Conservation (phyloP, 1,284 basidiomycete genomes). For the Leccinum angustisporum region DNA sequence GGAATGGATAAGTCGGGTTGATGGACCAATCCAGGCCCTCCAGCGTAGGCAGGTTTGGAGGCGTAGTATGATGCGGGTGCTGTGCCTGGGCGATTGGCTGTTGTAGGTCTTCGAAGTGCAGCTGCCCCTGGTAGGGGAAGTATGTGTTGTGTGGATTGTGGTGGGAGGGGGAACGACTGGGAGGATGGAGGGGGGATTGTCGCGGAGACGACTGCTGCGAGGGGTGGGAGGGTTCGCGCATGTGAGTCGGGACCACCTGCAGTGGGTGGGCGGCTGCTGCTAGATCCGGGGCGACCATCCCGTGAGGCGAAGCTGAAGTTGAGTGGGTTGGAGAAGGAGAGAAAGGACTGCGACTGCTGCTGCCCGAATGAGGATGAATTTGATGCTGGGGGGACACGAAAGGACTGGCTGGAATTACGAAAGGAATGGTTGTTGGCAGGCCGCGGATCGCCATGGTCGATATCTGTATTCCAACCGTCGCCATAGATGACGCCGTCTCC, state of each 20-base stretch:
- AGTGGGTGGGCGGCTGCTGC: conserved; percentile 48
- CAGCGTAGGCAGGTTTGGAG: conserved; percentile 44
- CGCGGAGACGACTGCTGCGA: conserved; percentile 71
- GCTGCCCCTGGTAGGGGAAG: conserved; percentile 44
- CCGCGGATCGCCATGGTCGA: conserved; percentile 38
- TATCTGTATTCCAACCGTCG: conserved; percentile 38
- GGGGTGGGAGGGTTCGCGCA: conserved; percentile 64
- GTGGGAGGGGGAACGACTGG: conserved; percentile 34
- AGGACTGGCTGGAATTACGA: conserved; percentile 71
- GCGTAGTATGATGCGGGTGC: conserved; percentile 58
- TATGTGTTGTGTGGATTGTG: conserved; percentile 43
- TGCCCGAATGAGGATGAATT: conserved; percentile 39
- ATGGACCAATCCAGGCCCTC: conserved; percentile 53
- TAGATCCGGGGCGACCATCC: conserved; percentile 47
- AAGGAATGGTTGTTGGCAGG: conserved; percentile 57
- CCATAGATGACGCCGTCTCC: conserved; percentile 42
- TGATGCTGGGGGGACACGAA: conserved; percentile 50
- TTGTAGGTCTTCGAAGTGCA: conserved; percentile 44
- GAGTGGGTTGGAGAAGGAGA: conserved; percentile 53
- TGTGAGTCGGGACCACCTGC: conserved; percentile 35
- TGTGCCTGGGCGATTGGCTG: conserved; percentile 58
- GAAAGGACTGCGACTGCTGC: conserved; percentile 65
- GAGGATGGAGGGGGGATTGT: conserved; percentile 48
- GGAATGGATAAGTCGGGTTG: conserved; percentile 44
- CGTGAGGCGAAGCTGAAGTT: conserved; percentile 48